Percentiles rank a stretch among this genome's conserved stretches.
Evolutionary conservation across 768 basidiomycete genomes (phyloP).

Genomic region (Russula griseocarnosa): DNA sequence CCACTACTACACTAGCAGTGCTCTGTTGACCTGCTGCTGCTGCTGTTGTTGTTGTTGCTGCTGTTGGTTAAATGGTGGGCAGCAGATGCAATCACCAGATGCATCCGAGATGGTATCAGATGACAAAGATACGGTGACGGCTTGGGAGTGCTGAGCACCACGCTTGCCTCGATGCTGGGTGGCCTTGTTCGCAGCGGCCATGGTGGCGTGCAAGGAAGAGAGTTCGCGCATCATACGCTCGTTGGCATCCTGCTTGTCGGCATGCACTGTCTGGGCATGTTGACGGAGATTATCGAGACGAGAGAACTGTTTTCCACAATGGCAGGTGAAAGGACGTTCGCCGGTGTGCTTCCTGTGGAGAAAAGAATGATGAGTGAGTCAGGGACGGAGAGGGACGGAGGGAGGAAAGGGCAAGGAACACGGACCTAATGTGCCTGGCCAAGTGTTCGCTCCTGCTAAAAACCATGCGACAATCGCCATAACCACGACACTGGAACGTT

Average conservation of each 20-base stretch:
- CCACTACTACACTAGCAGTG: too few relatives aligned
- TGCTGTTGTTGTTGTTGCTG: slow-evolving; percentile 1
- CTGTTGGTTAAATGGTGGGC: slow-evolving; percentile 1
- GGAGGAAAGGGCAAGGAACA: slow-evolving; percentile 30
- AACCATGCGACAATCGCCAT: slow-evolving; percentile 94
- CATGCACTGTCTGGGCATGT: slow-evolving; percentile 94
- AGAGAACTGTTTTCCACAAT: slow-evolving; percentile 93
- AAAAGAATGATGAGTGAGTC: slow-evolving; percentile 25
- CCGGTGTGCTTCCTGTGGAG: slow-evolving; percentile 88
- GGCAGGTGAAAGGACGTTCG: slow-evolving; percentile 93
- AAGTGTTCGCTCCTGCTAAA: slow-evolving; percentile 95
- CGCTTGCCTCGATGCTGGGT: slow-evolving; percentile 41
- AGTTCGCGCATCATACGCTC: slow-evolving; percentile 90
- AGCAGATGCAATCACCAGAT: slow-evolving; percentile 25
- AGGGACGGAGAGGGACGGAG: slow-evolving; percentile 27
- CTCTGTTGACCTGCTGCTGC: too few relatives aligned
- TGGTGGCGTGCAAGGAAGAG: slow-evolving; percentile 74
- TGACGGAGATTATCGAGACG: slow-evolving; percentile 96
- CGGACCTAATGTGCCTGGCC: slow-evolving; percentile 90
- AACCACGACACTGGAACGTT: slow-evolving; percentile 93
- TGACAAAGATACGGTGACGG: slow-evolving; percentile 29
- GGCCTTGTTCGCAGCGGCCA: slow-evolving; percentile 54
- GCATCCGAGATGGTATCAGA: slow-evolving; percentile 21
- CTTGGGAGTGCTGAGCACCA: slow-evolving; percentile 30
- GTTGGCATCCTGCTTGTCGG: slow-evolving; percentile 88